Evolutionary conservation across 2,329 filamentous ascomycete genomes (phyloP).

Genomic region (Coniella vitis): DNA sequence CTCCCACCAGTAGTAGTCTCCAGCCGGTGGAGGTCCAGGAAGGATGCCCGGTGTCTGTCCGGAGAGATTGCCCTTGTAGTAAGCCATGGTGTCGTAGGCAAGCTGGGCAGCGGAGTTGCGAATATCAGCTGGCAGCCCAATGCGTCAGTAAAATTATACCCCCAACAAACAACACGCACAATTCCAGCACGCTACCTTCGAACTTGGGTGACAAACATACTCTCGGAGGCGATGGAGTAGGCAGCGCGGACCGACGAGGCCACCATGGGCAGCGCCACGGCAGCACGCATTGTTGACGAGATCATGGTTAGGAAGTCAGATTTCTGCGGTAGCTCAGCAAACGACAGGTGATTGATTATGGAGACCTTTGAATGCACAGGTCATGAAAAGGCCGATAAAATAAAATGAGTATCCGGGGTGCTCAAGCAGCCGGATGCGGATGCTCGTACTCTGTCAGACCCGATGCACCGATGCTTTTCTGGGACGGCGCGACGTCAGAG

Average conservation of each 20-base stretch:
- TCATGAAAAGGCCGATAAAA: too few relatives aligned
- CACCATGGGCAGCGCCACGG: slow-evolving; percentile 7
- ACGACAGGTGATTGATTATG: not conserved
- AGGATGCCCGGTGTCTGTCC: slow-evolving; percentile 47
- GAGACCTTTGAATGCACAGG: too few relatives aligned
- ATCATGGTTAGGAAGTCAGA: slow-evolving; percentile 2
- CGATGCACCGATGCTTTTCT: not conserved
- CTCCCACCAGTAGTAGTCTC: slow-evolving; percentile 70
- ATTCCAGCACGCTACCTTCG: too few relatives aligned
- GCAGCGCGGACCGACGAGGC: slow-evolving; percentile 6
- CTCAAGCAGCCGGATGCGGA: not conserved
- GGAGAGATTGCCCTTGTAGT: slow-evolving; percentile 42
- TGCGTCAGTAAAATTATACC: slow-evolving; percentile 1
- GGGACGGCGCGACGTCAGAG: not conserved
- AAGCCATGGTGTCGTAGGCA: slow-evolving; percentile 43
- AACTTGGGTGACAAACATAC: slow-evolving; percentile 9
- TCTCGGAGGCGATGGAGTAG: slow-evolving; percentile 9
- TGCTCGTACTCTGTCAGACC: not conserved
- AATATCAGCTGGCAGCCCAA: slow-evolving; percentile 35
- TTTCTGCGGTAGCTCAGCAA: slow-evolving; percentile 1
- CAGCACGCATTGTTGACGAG: slow-evolving; percentile 6
- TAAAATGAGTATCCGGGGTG: not conserved
- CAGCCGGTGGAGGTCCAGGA: slow-evolving; percentile 45
- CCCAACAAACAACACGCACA: not conserved
- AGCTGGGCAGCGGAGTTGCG: slow-evolving; percentile 38